Percentiles rank a stretch among this genome's conserved stretches.
Evolutionary conservation across 2,329 filamentous ascomycete genomes (phyloP).

Genomic region (Cordyceps militaris): DNA sequence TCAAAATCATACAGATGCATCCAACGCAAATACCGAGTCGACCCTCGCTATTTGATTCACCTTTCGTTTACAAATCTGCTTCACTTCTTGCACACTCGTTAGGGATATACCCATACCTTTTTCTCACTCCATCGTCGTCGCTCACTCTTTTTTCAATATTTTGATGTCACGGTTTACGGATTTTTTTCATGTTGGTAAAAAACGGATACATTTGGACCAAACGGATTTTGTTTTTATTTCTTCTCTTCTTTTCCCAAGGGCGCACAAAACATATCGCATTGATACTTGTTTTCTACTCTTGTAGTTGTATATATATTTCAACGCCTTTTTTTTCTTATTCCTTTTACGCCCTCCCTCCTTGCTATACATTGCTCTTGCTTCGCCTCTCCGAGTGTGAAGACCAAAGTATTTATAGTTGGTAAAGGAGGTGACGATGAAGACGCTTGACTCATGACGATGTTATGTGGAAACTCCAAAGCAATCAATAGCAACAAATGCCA

Average conservation of each 20-base stretch:
- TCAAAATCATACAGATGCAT: constrained; percentile 3
- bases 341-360: neutral
- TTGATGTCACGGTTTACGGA: constrained; percentile 11
- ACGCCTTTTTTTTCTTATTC: neutral
- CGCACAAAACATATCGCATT: constrained; percentile 5
- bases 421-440: too few species aligned
- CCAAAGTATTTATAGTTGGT: neutral
- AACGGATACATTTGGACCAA: constrained; percentile 9
- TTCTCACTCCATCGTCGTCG: constrained; percentile 16
- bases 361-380: too few species aligned
- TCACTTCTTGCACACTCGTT: constrained; percentile 33
- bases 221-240: constrained; percentile 4
- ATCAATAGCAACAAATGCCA: too few species aligned
- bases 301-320: constrained; percentile 10
- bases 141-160: constrained; percentile 14
- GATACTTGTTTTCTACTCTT: constrained; percentile 11
- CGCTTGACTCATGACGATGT: too few species aligned
- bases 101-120: constrained; percentile 24
- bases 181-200: constrained; percentile 6
- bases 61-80: constrained; percentile 13
- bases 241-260: constrained; percentile 3
- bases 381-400: neutral
- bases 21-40: constrained; percentile 4
- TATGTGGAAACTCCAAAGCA: too few species aligned
- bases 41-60: neutral